Conservation (phyloP, 116 monocot species). For the Zostera marina region DNA sequence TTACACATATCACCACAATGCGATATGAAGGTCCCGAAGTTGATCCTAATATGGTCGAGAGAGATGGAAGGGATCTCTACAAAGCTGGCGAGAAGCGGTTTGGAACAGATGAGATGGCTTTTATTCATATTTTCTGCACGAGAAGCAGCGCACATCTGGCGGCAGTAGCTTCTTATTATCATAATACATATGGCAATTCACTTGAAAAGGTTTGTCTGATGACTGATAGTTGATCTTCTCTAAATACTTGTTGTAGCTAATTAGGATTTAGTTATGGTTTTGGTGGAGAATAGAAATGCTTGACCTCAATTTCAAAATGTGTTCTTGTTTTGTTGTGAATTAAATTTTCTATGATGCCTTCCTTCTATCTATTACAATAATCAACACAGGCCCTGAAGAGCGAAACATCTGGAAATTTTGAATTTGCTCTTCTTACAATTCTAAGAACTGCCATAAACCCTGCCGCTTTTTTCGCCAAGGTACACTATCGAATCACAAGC, state of each 20-base stretch:
- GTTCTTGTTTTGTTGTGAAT: too few relatives aligned
- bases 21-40: conserved; percentile 43
- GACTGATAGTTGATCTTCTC: too few relatives aligned
- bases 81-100: conserved; percentile 74
- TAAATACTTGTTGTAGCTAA: too few relatives aligned
- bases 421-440: conserved; percentile 69
- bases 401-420: conserved; percentile 74
- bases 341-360: not conserved
- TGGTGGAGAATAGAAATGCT: too few relatives aligned
- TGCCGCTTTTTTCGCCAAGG: conserved; percentile 39
- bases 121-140: conserved; percentile 51
- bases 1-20: conserved; percentile 11
- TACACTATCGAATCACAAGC: too few relatives aligned
- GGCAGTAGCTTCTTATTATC: conserved; percentile 50
- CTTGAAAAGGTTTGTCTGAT: conserved; percentile 42
- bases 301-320: too few relatives aligned
- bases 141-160: conserved; percentile 59
- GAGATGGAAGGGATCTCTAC: conserved; percentile 55
- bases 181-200: conserved; percentile 23
- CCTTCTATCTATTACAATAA: not conserved
- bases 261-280: too few relatives aligned
- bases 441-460: conserved; percentile 72
- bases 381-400: conserved; percentile 41
- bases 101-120: conserved; percentile 68
- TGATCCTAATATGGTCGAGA: conserved; percentile 35